Evolutionary conservation across 31 red algal genomes (phyloP).

Genomic region (Odonthalia washingtoniensis): DNA sequence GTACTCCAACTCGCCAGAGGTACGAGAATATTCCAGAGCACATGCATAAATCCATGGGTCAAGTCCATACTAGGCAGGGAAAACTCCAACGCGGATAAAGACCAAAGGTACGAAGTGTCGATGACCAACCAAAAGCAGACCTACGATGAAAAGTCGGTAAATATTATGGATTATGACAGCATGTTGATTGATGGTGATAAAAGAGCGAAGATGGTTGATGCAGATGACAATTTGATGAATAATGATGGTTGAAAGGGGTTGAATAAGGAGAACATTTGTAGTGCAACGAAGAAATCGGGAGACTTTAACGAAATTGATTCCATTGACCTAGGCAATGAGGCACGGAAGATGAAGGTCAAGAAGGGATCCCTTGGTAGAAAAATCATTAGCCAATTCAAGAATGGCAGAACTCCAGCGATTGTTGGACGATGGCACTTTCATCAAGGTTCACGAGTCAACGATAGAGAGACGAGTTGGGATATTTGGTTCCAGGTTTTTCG

Average conservation of each 20-base stretch:
- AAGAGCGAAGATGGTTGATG: not conserved
- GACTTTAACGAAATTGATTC: not conserved
- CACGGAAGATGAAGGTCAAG: not conserved
- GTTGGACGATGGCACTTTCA: not conserved
- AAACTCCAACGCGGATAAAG: too few species aligned
- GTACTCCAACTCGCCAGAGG: not conserved
- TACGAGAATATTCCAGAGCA: not conserved
- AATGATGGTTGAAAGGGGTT: not conserved
- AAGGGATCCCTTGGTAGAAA: not conserved
- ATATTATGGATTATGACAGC: too few species aligned
- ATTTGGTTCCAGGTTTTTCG: not conserved
- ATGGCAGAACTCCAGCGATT: not conserved
- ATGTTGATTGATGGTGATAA: too few species aligned
- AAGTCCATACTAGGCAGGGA: too few species aligned
- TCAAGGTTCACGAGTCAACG: not conserved
- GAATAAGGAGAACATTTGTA: too few species aligned
- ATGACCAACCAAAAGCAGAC: too few species aligned
- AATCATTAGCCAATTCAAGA: not conserved
- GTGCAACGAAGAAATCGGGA: not conserved
- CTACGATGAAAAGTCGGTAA: too few species aligned
- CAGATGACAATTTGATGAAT: not conserved
- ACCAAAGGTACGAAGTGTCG: too few species aligned
- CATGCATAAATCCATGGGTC: not conserved
- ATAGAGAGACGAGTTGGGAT: not conserved
- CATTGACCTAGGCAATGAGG: not conserved